Percentiles rank a stretch among this genome's conserved stretches.
Evolutionary conservation across 441 rosid genomes (phyloP).

Genomic region (Adansonia gregorii): DNA sequence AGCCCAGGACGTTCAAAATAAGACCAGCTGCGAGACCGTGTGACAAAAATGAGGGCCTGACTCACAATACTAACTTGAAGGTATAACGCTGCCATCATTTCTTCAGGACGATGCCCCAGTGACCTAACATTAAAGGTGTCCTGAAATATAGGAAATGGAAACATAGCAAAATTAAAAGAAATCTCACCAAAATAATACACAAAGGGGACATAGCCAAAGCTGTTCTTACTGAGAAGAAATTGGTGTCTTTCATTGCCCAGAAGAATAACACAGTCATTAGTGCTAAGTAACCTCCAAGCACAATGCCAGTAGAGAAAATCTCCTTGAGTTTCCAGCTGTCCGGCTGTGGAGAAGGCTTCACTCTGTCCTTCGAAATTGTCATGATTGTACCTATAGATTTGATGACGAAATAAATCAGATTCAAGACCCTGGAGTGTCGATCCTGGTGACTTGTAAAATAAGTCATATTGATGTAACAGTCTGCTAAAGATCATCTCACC

Average conservation of each 20-base stretch:
- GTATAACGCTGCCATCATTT: constrained; percentile 85
- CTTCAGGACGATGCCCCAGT: constrained; percentile 33
- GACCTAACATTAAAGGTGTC: constrained; percentile 64
- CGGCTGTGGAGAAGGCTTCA: constrained; percentile 89
- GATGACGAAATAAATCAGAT: constrained; percentile 15
- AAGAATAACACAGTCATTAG: constrained; percentile 83
- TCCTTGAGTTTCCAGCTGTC: constrained; percentile 92
- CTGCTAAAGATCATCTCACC: constrained; percentile 51
- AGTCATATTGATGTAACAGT: neutral
- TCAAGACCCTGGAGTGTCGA: constrained; percentile 43
- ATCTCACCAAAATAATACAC: neutral
- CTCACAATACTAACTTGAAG: constrained; percentile 91
- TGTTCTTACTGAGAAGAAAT: constrained; percentile 70
- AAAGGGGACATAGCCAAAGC: constrained; percentile 12
- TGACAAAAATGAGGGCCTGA: constrained; percentile 89
- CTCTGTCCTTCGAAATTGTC: constrained; percentile 88
- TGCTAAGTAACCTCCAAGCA: constrained; percentile 88
- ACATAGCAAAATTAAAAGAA: constrained; percentile 20
- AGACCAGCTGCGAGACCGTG: constrained; percentile 94
- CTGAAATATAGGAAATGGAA: constrained; percentile 38
- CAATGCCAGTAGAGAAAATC: constrained; percentile 76
- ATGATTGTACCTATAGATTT: constrained; percentile 71
- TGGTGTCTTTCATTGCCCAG: constrained; percentile 71
- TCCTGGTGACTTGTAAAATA: neutral
- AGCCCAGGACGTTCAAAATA: constrained; percentile 76